Evolutionary conservation across 495 filamentous ascomycete genomes (phyloP), one percentile per base, ranked within the genome.

Genomic region (Penicillium ochrochloron): DNA sequence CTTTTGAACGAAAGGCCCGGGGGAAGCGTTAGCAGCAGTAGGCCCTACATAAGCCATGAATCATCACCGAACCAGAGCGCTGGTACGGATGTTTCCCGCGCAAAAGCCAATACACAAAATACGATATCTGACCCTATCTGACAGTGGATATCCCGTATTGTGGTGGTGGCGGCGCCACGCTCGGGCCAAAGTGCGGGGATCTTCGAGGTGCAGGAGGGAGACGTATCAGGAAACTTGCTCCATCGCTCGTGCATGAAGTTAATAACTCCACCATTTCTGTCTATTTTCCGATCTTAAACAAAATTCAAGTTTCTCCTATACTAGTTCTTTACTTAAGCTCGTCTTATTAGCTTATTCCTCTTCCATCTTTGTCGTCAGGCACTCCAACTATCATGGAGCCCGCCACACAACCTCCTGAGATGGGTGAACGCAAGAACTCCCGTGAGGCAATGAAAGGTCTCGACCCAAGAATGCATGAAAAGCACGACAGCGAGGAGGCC

Each of bases 401-500:
- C 19, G 46, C 46, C 31, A 60, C 53, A 39, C 27, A 39, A 19
- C 12, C 44, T 29, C 31, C 46, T 4, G 59, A 37, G 31, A 21
- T 11, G 44, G 29, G 9, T 37, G 46, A 52, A 17, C 34, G 19
- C 33, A 60, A 60, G 14, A 9, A 39, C 33, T 1, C 44, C 11
- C 27, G 19, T 17, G 17, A 31, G 12, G n/a, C 39, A 55, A 61
- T 25, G 63, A 65, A 65, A 14, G 29, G 29, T 37, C 15, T 23
- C 21, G 54, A 33, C 23, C 35, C 35, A 10, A 57, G 52, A 17
- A 14, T 61, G 33, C 27, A 56, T 61, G 35, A 57, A 37, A 57
- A 57, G 39, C 50, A 27, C 39, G 65, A 64, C 39, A 64, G 55
- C 31, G 65, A 67, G 42, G 41, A 64, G 25, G 65, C 42, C 7